Conservation (phyloP, 768 basidiomycete genomes). For the Lactarius sanguifluus region DNA sequence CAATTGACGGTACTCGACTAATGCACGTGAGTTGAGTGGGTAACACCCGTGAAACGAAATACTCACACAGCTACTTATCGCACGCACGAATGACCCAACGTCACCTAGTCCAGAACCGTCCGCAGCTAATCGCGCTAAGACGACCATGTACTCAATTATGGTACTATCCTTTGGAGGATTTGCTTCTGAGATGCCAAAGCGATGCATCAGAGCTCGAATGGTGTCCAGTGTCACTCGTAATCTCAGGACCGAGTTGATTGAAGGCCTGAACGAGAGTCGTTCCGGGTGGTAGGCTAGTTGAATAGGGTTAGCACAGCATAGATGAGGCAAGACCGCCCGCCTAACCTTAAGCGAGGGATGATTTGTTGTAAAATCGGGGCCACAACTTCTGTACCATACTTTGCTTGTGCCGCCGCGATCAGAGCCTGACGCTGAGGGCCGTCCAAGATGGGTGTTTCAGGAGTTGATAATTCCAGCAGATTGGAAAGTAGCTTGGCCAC, state of each 20-base stretch:
- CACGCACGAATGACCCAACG: constrained; percentile 69
- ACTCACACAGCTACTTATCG: constrained; percentile 73
- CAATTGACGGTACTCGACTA: constrained; percentile 73
- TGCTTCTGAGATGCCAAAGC: constrained; percentile 73
- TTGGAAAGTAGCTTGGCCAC: constrained; percentile 79
- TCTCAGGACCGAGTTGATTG: constrained; percentile 75
- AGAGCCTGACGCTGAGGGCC: constrained; percentile 71
- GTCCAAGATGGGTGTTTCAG: constrained; percentile 71
- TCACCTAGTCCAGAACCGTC: constrained; percentile 77
- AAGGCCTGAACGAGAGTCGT: constrained; percentile 74
- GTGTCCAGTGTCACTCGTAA: constrained; percentile 73
- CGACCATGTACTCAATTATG: constrained; percentile 68
- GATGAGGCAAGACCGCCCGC: constrained; percentile 31
- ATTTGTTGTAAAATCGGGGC: constrained; percentile 73
- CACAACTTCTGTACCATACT: constrained; percentile 76
- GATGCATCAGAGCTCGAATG: constrained; percentile 62
- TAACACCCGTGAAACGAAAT: neutral
- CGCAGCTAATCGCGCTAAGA: constrained; percentile 63
- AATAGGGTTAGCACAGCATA: constrained; percentile 23
- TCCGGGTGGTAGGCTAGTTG: constrained; percentile 57
- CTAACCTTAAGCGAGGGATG: constrained; percentile 70
- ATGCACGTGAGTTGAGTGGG: constrained; percentile 29
- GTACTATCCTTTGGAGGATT: constrained; percentile 71
- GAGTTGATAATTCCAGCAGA: constrained; percentile 67
- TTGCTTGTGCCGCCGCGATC: constrained; percentile 70